phyloP scores from a whole-genome alignment of 2,329 filamentous ascomycete genomes.

The Blastomyces percursus region DNA sequence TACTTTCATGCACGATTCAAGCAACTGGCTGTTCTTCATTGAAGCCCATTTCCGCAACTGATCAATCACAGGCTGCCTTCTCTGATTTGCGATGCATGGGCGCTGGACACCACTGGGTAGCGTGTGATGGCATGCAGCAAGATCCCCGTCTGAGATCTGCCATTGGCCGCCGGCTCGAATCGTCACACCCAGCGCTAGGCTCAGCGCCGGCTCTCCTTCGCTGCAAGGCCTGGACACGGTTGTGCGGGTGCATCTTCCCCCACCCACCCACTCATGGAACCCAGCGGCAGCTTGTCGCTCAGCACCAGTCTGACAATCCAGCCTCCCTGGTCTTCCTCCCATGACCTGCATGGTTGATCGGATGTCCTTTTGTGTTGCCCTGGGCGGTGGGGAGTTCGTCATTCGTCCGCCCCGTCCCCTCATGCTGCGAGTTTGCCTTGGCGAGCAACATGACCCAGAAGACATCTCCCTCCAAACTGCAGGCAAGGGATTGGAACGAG shows the following conservation, averaged over 20 bases:
- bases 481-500: background rate
- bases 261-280: background rate
- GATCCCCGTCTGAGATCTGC: conserved; percentile 7
- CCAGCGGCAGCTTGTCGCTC: background rate
- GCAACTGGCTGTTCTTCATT: background rate
- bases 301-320: background rate
- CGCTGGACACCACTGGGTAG: background rate
- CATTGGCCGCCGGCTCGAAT: conserved; percentile 11
- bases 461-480: background rate
- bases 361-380: background rate
- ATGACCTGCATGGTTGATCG: background rate
- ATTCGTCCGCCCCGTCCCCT: background rate
- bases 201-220: background rate
- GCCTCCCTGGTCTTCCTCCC: background rate
- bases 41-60: conserved; percentile 1
- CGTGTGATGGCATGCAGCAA: conserved; percentile 13
- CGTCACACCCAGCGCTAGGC: conserved; percentile 11
- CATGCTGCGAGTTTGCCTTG: background rate
- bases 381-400: background rate
- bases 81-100: conserved; percentile 1
- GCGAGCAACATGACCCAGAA: background rate
- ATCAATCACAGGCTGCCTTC: background rate
- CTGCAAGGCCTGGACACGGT: background rate
- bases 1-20: background rate
- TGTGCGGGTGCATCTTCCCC: background rate